Evolutionary conservation across 2,329 filamentous ascomycete genomes (phyloP).

Genomic region (Immersiporthe knoxdaviesiana): DNA sequence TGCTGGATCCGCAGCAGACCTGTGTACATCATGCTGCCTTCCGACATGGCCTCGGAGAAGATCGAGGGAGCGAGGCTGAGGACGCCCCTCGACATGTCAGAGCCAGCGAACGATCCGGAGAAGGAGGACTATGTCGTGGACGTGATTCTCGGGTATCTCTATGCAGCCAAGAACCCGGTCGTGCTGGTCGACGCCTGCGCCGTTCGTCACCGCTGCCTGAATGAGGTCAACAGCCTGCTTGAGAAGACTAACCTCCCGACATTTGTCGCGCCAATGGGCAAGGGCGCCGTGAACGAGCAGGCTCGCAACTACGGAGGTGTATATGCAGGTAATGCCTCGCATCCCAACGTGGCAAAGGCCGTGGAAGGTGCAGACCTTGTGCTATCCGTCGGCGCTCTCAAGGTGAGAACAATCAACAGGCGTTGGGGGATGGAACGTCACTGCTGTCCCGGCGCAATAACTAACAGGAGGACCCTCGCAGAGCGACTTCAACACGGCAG

Average conservation of each 20-base stretch:
- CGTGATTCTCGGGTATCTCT: constrained; percentile 73
- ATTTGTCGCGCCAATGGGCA: constrained; percentile 90
- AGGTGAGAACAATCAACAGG: constrained; percentile 36
- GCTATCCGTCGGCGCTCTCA: constrained; percentile 69
- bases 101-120: constrained; percentile 67
- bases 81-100: constrained; percentile 69
- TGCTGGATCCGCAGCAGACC: constrained; percentile 76
- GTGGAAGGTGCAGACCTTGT: constrained; percentile 74
- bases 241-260: constrained; percentile 75
- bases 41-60: constrained; percentile 77
- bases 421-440: neutral
- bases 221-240: constrained; percentile 74
- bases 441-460: neutral
- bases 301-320: constrained; percentile 80
- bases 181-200: constrained; percentile 85
- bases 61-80: constrained; percentile 73
- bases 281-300: constrained; percentile 78
- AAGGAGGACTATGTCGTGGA: constrained; percentile 83
- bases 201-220: constrained; percentile 72
- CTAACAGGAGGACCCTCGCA: constrained; percentile 38
- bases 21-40: constrained; percentile 82
- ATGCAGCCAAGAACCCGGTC: constrained; percentile 73
- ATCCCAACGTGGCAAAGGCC: constrained; percentile 63
- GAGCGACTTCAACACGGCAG: constrained; percentile 81
- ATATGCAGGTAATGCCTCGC: constrained; percentile 79